These are phyloP conservation scores for Picochlorum sp. DNA, from an alignment of 139 green algal species.

Conservation along the genomic window DNA sequence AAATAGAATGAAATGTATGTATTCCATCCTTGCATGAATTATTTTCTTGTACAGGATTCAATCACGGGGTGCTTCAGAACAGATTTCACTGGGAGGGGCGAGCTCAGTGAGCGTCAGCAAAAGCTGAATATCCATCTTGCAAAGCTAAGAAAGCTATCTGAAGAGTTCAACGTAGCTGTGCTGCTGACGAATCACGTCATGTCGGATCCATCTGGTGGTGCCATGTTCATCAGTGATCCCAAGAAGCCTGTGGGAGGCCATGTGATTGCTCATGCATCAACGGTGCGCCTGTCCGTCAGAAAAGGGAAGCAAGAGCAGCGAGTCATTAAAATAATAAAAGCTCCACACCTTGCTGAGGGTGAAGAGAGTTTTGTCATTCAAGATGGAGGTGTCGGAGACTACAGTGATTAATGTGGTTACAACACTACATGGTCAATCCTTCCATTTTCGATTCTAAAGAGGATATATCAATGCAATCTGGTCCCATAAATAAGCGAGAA, in stretches of 20 bases:
- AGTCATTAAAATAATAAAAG: slow-evolving; percentile 65
- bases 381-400: slow-evolving; percentile 36
- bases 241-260: slow-evolving; percentile 65
- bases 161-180: slow-evolving; percentile 87
- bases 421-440: too few species aligned
- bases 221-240: slow-evolving; percentile 79
- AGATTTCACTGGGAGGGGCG: slow-evolving; percentile 82
- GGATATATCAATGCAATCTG: too few species aligned
- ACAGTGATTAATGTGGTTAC: slow-evolving; percentile 34
- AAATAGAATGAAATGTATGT: neutral
- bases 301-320: slow-evolving; percentile 89
- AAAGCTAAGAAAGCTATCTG: slow-evolving; percentile 64
- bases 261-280: slow-evolving; percentile 78
- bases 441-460: too few species aligned
- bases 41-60: slow-evolving; percentile 60
- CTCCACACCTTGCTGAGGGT: slow-evolving; percentile 51
- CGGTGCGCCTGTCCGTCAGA: slow-evolving; percentile 47
- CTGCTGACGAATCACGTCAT: slow-evolving; percentile 87
- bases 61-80: slow-evolving; percentile 74
- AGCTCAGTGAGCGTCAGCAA: slow-evolving; percentile 90
- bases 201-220: slow-evolving; percentile 57
- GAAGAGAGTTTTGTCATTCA: slow-evolving; percentile 59
- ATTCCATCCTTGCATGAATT: neutral
- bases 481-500: too few species aligned
- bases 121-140: slow-evolving; percentile 63